phyloP scores from a whole-genome alignment of 192 early-diverging fungal genomes.

The Lobosporangium transversale region DNA sequence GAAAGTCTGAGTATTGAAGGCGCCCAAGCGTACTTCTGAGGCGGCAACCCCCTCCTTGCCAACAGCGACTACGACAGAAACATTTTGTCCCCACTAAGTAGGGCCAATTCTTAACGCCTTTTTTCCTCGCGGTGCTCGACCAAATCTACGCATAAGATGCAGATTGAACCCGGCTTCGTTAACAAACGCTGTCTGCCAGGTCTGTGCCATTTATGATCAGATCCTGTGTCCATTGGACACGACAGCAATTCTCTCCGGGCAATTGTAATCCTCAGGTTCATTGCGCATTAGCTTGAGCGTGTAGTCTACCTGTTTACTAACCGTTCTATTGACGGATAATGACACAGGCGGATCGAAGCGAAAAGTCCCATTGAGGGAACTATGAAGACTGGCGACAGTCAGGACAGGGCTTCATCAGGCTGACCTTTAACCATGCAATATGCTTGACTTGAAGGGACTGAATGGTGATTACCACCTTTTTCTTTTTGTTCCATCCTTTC shows the following conservation, averaged over 20 bases:
- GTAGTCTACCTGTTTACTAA: slow-evolving; percentile 1
- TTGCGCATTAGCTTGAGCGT: slow-evolving; percentile 20
- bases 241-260: slow-evolving; percentile 16
- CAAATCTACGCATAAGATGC: slow-evolving; percentile 29
- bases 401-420: background rate
- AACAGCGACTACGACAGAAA: slow-evolving; percentile 12
- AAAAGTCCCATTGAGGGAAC: background rate
- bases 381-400: background rate
- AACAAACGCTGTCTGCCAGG: slow-evolving; percentile 19
- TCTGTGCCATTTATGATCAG: slow-evolving; percentile 4
- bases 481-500: background rate
- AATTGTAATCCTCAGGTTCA: slow-evolving; percentile 11
- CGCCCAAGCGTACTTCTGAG: background rate
- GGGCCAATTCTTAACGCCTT: slow-evolving; percentile 4
- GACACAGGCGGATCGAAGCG: background rate
- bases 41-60: slow-evolving; percentile 10
- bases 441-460: background rate
- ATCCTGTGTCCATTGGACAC: slow-evolving; percentile 10
- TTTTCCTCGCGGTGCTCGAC: slow-evolving; percentile 23
- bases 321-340: background rate
- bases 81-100: slow-evolving; percentile 6
- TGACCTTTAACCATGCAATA: too few relatives aligned
- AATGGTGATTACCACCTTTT: background rate
- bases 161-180: slow-evolving; percentile 51
- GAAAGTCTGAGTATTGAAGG: slow-evolving; percentile 9